phyloP scores from a whole-genome alignment of 2,329 filamentous ascomycete genomes.

The Nothophoma quercina region DNA sequence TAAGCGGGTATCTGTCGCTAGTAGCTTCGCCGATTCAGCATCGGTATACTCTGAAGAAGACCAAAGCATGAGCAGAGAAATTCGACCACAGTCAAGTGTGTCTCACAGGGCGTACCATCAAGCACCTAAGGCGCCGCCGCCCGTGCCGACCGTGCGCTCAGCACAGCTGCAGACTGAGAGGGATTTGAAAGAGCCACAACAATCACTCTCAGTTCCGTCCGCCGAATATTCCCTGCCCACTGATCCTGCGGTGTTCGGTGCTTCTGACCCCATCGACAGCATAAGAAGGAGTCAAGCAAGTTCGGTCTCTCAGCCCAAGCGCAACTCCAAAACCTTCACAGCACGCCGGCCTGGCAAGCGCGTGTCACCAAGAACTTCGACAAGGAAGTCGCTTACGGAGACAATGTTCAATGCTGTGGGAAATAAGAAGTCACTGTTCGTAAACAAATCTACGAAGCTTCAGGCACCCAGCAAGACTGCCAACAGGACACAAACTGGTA shows the following conservation, averaged over 20 bases:
- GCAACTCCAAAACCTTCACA: neutral
- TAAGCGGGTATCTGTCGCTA: constrained; percentile 18
- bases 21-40: constrained; percentile 17
- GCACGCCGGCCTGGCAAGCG: neutral
- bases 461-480: neutral
- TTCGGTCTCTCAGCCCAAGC: neutral
- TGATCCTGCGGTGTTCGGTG: neutral
- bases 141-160: neutral
- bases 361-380: neutral
- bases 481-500: neutral
- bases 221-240: neutral
- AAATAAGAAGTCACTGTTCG: neutral
- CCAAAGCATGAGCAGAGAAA: neutral
- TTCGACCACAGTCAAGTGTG: constrained; percentile 1
- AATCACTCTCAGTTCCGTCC: neutral
- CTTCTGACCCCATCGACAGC: neutral
- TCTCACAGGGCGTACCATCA: neutral
- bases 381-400: neutral
- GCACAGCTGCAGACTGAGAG: neutral
- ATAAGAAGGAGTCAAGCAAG: neutral
- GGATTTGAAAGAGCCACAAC: too few relatives aligned
- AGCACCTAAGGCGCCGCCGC: neutral
- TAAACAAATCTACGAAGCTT: neutral
- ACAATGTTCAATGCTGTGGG: neutral
- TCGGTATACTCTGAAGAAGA: constrained; percentile 27